Conservation (phyloP, 495 filamentous ascomycete species). For the Aspergillus kassunensis region DNA sequence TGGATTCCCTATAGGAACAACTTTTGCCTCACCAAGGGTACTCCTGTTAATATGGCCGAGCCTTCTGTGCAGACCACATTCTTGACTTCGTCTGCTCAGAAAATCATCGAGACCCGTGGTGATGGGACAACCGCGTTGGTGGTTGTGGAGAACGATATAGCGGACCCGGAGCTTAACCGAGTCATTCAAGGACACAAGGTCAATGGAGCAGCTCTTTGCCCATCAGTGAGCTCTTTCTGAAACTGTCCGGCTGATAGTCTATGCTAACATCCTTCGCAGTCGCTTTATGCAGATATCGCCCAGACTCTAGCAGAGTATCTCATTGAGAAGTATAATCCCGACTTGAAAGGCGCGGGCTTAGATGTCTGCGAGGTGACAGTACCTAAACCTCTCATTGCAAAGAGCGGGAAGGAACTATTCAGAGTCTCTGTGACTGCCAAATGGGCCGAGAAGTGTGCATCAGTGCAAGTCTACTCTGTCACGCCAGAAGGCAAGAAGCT, state of each 20-base stretch:
- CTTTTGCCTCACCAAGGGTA: slow-evolving; percentile 47
- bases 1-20: slow-evolving; percentile 73
- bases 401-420: slow-evolving; percentile 48
- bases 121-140: slow-evolving; percentile 52
- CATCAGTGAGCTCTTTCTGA: slow-evolving; percentile 41
- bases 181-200: slow-evolving; percentile 69
- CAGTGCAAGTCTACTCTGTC: slow-evolving; percentile 40
- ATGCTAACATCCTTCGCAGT: slow-evolving; percentile 27
- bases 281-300: slow-evolving; percentile 74
- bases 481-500: slow-evolving; percentile 44
- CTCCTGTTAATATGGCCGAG: slow-evolving; percentile 25
- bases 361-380: slow-evolving; percentile 64
- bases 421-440: slow-evolving; percentile 36
- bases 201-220: slow-evolving; percentile 57
- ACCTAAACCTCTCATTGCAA: slow-evolving; percentile 66
- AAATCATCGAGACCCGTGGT: slow-evolving; percentile 52
- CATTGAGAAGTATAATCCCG: slow-evolving; percentile 50
- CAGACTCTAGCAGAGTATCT: slow-evolving; percentile 68
- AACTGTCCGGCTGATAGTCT: no score
- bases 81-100: slow-evolving; percentile 42
- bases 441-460: slow-evolving; percentile 26
- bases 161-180: slow-evolving; percentile 53
- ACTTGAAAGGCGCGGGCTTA: slow-evolving; percentile 21
- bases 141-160: slow-evolving; percentile 64
- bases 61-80: slow-evolving; percentile 32